Conservation (phyloP, 495 filamentous ascomycete genomes). For the Cercophora samala region DNA sequence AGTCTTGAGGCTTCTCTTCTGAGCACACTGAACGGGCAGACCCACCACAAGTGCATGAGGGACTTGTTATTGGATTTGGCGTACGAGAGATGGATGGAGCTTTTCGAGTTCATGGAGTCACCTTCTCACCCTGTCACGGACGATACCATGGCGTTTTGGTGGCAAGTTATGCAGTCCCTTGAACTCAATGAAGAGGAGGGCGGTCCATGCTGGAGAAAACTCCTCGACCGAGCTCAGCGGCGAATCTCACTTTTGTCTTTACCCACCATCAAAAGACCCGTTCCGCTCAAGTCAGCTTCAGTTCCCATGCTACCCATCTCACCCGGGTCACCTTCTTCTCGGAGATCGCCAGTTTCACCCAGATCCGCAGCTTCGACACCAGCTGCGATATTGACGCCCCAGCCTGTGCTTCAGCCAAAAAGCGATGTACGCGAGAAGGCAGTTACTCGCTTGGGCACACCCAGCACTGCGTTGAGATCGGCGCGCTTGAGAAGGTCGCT, state of each 20-base stretch:
- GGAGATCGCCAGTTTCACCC: background rate
- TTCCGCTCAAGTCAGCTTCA: background rate
- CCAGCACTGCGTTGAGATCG: conserved; percentile 7
- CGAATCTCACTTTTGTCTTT: conserved; percentile 24
- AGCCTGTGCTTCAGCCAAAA: background rate
- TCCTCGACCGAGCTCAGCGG: conserved; percentile 30
- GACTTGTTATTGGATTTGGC: background rate
- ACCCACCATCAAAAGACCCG: background rate
- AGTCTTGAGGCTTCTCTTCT: background rate
- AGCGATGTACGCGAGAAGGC: background rate
- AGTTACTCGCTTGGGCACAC: background rate
- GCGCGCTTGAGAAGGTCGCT: background rate
- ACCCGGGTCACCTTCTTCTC: background rate
- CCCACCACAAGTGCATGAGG: background rate
- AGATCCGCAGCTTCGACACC: background rate
- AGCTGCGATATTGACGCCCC: background rate
- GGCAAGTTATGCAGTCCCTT: conserved; percentile 31
- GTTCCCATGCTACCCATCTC: background rate
- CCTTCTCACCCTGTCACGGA: conserved; percentile 1
- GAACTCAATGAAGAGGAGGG: conserved; percentile 29
- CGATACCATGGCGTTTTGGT: conserved; percentile 23
- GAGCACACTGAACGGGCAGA: background rate
- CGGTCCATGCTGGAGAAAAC: conserved; percentile 21
- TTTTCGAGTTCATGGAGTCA: conserved; percentile 33
- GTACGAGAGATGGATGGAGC: conserved; percentile 34